These are phyloP conservation scores for Kazachstania taianensis DNA, from an alignment of 805 yeast species.

Conservation along the genomic window DNA sequence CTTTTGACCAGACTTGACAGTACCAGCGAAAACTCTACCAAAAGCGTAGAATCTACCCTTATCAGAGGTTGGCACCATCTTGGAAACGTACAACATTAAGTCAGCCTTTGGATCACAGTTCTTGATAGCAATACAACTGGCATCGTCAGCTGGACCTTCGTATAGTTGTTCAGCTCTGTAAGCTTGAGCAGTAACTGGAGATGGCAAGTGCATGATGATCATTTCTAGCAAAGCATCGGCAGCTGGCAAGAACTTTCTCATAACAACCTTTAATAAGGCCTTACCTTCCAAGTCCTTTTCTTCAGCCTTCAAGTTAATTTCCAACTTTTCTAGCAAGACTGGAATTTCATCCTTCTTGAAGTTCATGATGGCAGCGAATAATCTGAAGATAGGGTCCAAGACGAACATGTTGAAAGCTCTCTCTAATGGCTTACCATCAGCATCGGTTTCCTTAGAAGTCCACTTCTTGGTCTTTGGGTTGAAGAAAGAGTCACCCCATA, in stretches of 20 bases:
- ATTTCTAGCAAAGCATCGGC: conserved; percentile 98
- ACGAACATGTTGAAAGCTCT: conserved; percentile 99
- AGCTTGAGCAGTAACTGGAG: conserved; percentile 97
- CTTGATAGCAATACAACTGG: conserved; percentile 83
- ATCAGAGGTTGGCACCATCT: conserved; percentile 99
- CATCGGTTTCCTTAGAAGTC: conserved; percentile 92
- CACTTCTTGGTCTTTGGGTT: conserved; percentile 99
- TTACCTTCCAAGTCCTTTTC: conserved; percentile 98
- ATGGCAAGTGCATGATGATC: conserved; percentile 97
- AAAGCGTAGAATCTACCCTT: conserved; percentile 99
- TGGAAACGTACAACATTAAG: conserved; percentile 97
- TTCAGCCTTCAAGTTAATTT: conserved; percentile 85
- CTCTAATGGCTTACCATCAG: conserved; percentile 90
- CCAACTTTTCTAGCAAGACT: conserved; percentile 84
- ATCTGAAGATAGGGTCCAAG: conserved; percentile 97
- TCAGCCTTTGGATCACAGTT: conserved; percentile 98
- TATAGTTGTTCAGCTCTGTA: conserved; percentile 99
- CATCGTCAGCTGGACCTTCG: conserved; percentile 97
- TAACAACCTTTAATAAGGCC: conserved; percentile 94
- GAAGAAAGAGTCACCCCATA: conserved; percentile 99
- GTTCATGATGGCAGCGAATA: conserved; percentile 96
- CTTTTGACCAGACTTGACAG: conserved; percentile 97
- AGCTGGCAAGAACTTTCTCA: conserved; percentile 99
- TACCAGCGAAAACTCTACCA: conserved; percentile 99
- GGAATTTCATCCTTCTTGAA: conserved; percentile 97